Percentiles rank a stretch among this genome's conserved stretches.
phyloP scores from a whole-genome alignment of 371 early-diverging fungal species.

The Chytridium lagenaria region DNA sequence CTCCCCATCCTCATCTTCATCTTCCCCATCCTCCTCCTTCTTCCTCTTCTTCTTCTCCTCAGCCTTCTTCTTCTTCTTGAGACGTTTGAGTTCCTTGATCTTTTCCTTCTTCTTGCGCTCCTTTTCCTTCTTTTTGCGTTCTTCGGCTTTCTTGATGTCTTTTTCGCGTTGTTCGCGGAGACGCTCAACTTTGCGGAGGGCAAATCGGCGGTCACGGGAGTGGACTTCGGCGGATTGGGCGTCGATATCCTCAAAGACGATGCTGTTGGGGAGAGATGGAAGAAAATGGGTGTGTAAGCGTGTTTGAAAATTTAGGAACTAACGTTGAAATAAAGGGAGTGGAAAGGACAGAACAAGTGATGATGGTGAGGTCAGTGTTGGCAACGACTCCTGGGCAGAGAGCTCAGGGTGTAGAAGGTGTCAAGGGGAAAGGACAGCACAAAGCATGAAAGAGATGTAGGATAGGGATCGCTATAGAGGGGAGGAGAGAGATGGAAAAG shows the following conservation, averaged over 20 bases:
- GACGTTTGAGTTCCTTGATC: constrained; percentile 26
- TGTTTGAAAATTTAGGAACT: neutral
- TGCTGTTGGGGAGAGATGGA: constrained; percentile 20
- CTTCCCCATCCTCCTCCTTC: constrained; percentile 11
- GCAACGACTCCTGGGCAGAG: too few relatives aligned
- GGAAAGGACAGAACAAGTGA: neutral
- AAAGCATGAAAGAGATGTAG: neutral
- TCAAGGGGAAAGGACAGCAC: too few relatives aligned
- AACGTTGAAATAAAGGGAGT: neutral
- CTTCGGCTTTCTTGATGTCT: constrained; percentile 29
- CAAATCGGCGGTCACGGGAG: constrained; percentile 35
- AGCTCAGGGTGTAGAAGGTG: too few relatives aligned
- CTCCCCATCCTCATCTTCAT: constrained; percentile 27
- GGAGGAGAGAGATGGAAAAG: neutral
- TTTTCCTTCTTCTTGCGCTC: constrained; percentile 25
- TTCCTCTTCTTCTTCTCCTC: constrained; percentile 34
- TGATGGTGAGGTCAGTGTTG: too few relatives aligned
- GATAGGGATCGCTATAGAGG: neutral
- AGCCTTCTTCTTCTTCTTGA: constrained; percentile 27
- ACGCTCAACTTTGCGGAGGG: constrained; percentile 24
- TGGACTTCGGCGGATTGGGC: constrained; percentile 63
- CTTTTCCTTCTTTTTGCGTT: constrained; percentile 31
- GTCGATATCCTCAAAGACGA: constrained; percentile 90
- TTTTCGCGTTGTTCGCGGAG: constrained; percentile 21
- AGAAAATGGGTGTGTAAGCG: neutral